Base-by-base conservation (phyloP, 805 yeast genomes). In the Blastobotrys mokoenaii region DNA sequence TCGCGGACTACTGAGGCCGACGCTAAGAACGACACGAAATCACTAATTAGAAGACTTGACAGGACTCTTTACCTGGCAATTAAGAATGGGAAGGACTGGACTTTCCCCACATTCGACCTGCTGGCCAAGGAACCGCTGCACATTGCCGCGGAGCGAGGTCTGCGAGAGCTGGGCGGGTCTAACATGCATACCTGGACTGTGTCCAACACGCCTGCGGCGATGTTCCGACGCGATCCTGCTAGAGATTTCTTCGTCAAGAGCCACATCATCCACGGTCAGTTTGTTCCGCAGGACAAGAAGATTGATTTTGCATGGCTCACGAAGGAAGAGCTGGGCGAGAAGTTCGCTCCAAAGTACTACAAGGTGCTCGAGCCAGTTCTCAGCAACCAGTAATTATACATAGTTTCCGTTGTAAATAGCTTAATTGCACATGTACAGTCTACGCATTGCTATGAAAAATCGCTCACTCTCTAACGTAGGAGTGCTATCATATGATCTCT, bases 101-200 rank as follows among this genome's bases (percentile, higher is more conserved):
- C 60, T 49, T 77, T 93, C 49, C 99, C 99, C n/a, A 63, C 80
- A 9, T 87, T 88, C 53, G 64, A 63, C 2, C 65, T 72, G 2
- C 47, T 55, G 3, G 69, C 67, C 22, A 64, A 68, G 2, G 65
- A 69, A 39, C 75, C 85, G 12, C 73, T 93, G 52, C 88, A 85
- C 61, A 66, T 65, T 46, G 73, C 79, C 32, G 96, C 96, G 2
- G 86, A 84, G 62, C 66, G 73, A 40, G 94, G 95, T 0, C 66
- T 93, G 46, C 73, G 78, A 60, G 55, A 64, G 17, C 56, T 84
- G 16, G 96, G 96, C 15, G 95, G 96, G 29, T 76, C 71, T 9
- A 63, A 72, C 45, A 76, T 93, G 61, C 84, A 87, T 65, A 82
- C 87, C 38, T 90, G 94, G 85, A 77, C 84, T 16, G 95, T 93